Evolutionary conservation across 345 rosid genomes (phyloP).

Genomic region (Euphorbia peplus): DNA sequence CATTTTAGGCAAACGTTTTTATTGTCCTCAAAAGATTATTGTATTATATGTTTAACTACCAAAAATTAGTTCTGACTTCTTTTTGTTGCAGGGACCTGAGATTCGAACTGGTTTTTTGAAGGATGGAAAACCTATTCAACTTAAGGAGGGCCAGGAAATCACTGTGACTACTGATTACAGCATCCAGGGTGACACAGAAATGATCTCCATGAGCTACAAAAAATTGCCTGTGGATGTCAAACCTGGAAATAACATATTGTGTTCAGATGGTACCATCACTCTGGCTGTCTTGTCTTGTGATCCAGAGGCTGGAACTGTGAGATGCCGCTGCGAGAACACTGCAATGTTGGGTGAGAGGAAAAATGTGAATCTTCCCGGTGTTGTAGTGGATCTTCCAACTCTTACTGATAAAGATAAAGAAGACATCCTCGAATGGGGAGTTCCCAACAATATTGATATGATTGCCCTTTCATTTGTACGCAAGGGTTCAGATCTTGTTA

Average conservation of each 20-base stretch:
- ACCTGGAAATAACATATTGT: constrained; percentile 71
- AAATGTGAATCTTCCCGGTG: constrained; percentile 91
- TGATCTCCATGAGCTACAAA: constrained; percentile 86
- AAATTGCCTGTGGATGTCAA: constrained; percentile 71
- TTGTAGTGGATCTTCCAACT: constrained; percentile 88
- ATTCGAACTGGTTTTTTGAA: constrained; percentile 34
- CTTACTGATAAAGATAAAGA: constrained; percentile 85
- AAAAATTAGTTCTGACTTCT: not conserved
- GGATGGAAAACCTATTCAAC: constrained; percentile 28
- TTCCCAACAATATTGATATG: constrained; percentile 79
- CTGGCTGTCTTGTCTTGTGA: constrained; percentile 70
- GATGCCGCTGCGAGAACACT: constrained; percentile 81
- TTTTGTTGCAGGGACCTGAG: constrained; percentile 27
- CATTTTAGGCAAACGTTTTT: not conserved
- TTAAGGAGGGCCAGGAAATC: constrained; percentile 37
- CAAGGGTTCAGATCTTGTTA: constrained; percentile 88
- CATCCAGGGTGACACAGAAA: constrained; percentile 62
- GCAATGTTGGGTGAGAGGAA: constrained; percentile 89
- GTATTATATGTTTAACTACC: not conserved
- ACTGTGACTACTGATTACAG: constrained; percentile 67
- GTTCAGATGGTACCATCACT: constrained; percentile 86
- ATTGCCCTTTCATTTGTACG: constrained; percentile 92
- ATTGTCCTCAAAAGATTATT: not conserved
- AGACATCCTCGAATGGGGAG: constrained; percentile 83
- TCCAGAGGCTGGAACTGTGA: constrained; percentile 63